Evolutionary conservation across 352 stramenopile genomes (phyloP).

Genomic region (Phytophthora tentaculata): DNA sequence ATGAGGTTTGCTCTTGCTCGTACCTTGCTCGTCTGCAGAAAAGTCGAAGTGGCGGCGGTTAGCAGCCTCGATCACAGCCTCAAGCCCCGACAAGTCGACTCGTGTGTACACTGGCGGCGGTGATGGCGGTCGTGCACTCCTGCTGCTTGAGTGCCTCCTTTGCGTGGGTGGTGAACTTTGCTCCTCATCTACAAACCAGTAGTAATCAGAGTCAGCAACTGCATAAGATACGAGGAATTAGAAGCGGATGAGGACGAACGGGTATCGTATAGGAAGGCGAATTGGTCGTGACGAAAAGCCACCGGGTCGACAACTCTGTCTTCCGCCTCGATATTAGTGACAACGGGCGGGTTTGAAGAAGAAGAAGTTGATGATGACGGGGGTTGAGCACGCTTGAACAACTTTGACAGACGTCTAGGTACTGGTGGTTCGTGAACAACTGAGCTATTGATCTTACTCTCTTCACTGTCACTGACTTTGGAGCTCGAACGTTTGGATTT

Average conservation of each 20-base stretch:
- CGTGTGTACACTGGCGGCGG: conserved; percentile 22
- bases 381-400: conserved; percentile 27
- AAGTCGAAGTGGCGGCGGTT: conserved; percentile 52
- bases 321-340: conserved; percentile 18
- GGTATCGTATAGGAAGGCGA: conserved; percentile 36
- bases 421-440: conserved; percentile 10
- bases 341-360: not conserved
- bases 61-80: conserved; percentile 50
- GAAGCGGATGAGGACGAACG: conserved; percentile 17
- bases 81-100: conserved; percentile 47
- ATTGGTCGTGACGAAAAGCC: conserved; percentile 33
- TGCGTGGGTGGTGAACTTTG: conserved; percentile 3
- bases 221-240: not conserved
- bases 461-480: conserved; percentile 15
- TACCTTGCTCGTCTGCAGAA: conserved; percentile 37
- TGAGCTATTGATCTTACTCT: not conserved
- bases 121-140: not conserved
- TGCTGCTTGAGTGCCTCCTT: conserved; percentile 11
- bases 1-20: not conserved
- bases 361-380: not conserved
- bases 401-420: conserved; percentile 18
- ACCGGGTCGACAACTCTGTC: conserved; percentile 40
- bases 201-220: conserved; percentile 2
- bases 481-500: conserved; percentile 9
- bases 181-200: conserved; percentile 15